These are phyloP conservation scores for Albifimbria verrucaria DNA, from an alignment of 2,329 filamentous ascomycete genomes.

Conservation along the genomic window DNA sequence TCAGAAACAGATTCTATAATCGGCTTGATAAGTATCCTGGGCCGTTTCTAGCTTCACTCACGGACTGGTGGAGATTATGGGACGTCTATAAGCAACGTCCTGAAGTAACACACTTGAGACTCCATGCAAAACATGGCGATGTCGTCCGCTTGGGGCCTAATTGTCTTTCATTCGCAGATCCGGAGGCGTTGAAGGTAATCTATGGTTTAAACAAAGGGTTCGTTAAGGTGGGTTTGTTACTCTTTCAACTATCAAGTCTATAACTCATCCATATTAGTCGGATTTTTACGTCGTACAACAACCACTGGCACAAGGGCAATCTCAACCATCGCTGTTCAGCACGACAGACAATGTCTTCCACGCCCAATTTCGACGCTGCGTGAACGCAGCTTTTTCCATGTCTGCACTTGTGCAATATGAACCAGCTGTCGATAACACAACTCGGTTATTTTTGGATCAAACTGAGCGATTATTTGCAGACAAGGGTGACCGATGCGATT, in stretches of 20 bases:
- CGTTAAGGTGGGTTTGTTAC: constrained; percentile 54
- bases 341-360: constrained; percentile 74
- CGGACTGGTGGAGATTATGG: constrained; percentile 70
- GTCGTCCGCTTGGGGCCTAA: constrained; percentile 76
- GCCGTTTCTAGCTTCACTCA: constrained; percentile 60
- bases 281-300: constrained; percentile 80
- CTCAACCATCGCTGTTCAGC: constrained; percentile 71
- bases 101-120: constrained; percentile 61
- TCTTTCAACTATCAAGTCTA: constrained; percentile 14
- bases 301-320: constrained; percentile 64
- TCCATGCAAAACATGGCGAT: constrained; percentile 71
- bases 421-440: constrained; percentile 73
- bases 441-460: constrained; percentile 65
- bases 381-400: constrained; percentile 78
- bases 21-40: constrained; percentile 72
- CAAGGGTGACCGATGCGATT: constrained; percentile 43
- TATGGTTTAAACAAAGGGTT: constrained; percentile 83
- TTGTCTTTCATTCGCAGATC: constrained; percentile 68
- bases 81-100: constrained; percentile 64
- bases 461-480: constrained; percentile 54
- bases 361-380: constrained; percentile 68
- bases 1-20: constrained; percentile 35
- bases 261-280: constrained; percentile 61
- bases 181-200: constrained; percentile 69
- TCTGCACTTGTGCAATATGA: constrained; percentile 74